These are phyloP conservation scores for Batkoa obscura DNA, from an alignment of 371 early-diverging fungal species.

Conservation along the genomic window DNA sequence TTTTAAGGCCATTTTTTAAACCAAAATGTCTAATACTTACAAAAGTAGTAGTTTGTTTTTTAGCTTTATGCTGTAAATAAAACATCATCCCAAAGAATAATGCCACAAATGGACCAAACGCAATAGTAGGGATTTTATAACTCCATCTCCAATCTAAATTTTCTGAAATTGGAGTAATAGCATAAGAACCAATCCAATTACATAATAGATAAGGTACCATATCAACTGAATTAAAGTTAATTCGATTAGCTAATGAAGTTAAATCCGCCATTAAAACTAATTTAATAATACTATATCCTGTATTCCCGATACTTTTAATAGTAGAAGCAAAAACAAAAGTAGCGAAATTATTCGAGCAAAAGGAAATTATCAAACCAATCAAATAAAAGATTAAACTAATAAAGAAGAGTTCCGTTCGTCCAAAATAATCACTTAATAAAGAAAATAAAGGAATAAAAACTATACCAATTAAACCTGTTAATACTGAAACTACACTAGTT, in stretches of 20 bases:
- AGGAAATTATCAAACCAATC: not conserved
- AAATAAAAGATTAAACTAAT: not conserved
- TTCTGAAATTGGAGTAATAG: not conserved
- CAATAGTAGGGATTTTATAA: not conserved
- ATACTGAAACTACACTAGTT: not conserved
- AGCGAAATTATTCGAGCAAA: not conserved
- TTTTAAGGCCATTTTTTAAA: not conserved
- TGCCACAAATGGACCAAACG: not conserved
- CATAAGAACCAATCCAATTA: not conserved
- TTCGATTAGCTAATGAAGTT: not conserved
- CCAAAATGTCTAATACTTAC: not conserved
- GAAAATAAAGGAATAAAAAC: not conserved
- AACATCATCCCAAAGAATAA: not conserved
- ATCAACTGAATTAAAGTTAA: not conserved
- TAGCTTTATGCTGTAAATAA: not conserved
- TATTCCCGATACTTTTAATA: not conserved
- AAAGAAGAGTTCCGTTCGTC: not conserved
- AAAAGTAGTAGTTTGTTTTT: not conserved
- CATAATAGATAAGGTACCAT: not conserved
- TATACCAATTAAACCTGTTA: not conserved
- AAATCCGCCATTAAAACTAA: not conserved
- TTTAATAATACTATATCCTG: not conserved
- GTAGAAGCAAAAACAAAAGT: not conserved
- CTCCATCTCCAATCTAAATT: not conserved
- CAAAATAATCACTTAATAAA: not conserved